Evolutionary conservation across 2,329 filamentous ascomycete genomes (phyloP), one percentile per base, ranked within the genome.

Genomic region (Claviceps citrina): DNA sequence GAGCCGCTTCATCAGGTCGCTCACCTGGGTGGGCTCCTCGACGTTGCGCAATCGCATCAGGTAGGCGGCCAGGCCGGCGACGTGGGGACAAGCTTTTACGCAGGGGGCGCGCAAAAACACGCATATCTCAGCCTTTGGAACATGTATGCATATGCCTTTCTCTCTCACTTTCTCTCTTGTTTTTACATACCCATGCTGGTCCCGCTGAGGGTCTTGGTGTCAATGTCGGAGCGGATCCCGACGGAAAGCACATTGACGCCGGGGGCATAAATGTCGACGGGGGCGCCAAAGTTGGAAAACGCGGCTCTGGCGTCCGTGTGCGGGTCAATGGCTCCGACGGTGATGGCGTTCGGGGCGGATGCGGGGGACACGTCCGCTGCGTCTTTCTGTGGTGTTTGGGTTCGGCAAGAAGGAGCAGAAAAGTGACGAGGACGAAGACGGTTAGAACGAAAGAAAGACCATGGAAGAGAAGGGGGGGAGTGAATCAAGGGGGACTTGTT

Each of bases 11-110:
- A 79, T 68, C 41, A 76, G 65, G 10, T 51, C 58, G 31, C 54
- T 58, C 19, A 70, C 61, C 20, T 52, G 43, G 15, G 40, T 34
- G n/a, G 55, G 47, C 36, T 59, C 57, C 7, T 56, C 62, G 44
- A 76, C 55, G 39, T 56, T 50, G 58, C 75, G 69, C 40, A 76
- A 64, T 39, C 61, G 51, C 62, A 83, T 76, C 25, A 84, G 60
- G 58, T 83, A 84, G 22, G 76, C 77, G 12, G 74, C 76, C 3
- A 84, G 63, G 36, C 80, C 80, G 36, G 74, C 70, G 40, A 83
- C 67, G 54, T 82, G 78, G 1, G 79, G 79, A 10, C 70, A 69
- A 20, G 79, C 76, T 61, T 16, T 33, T 9, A n/a, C 7, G n/a
- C n/a, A n/a, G n/a, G n/a, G n/a, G n/a, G n/a, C n/a, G n/a, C n/a